Base-by-base conservation (phyloP, 176 grass and related monocot species). In the Triticum urartu region DNA sequence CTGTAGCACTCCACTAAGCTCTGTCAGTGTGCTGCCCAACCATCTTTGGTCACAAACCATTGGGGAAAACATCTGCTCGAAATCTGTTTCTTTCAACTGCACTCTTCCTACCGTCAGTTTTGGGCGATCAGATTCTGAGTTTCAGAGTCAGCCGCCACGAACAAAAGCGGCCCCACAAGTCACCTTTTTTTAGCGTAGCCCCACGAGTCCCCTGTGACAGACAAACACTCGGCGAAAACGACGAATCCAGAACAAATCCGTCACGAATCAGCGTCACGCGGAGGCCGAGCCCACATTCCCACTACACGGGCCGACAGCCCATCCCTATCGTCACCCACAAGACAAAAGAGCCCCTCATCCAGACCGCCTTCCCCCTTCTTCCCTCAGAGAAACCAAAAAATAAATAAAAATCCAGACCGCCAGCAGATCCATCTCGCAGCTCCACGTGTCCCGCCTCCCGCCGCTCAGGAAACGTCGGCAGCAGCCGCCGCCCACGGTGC, bases 181-280 rank as follows among this genome's bases (percentile, higher is more conserved):
- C 72, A 30, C 1, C 28, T 30, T 30, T 30, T 30, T 30, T 30
- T 30, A 30, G 28, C 2, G 28, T 30, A 30, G 18, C 6, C 18
- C 72, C 86, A 67, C 86, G 21, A 17, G 86, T 60, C 72, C 28
- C 52, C 64, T 83, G 52, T 84, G 87, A 83, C 39, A 70, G 87
- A 83, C 39, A 70, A 70, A 68, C 35, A 15, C 54, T 18, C 6
- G 52, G 54, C 18, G 18, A 59, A 21, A 59, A 21, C 18, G 2
- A 59, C 54, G 7, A 59, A 59, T 59, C 54, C 18, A 21, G 54
- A 21, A 59, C 18, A 75, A 1, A 59, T 10, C 54, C 61, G 47
- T 50, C 63, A 21, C 70, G 64, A 13, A 25, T 66, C 64, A 15
- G 45, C 7, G 63, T 88, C 73, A 78, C 75, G 40, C 21, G 32